phyloP scores from a whole-genome alignment of 169 alveolate species.

The Cyclospora cayetanensis region DNA sequence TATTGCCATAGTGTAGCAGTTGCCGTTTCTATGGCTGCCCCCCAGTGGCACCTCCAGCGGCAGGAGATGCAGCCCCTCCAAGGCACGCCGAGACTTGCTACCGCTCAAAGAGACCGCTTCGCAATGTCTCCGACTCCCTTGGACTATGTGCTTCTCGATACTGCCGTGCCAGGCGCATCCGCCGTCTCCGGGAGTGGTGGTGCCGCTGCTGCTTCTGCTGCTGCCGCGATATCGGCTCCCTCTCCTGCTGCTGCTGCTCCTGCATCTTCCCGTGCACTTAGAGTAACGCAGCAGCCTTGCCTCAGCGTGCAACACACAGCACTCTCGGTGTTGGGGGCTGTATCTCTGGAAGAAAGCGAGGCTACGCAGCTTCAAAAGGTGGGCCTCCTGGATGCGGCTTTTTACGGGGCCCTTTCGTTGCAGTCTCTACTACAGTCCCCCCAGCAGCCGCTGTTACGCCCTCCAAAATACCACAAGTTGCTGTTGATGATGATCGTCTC shows the following conservation, averaged over 20 bases:
- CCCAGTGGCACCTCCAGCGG: conserved; percentile 2
- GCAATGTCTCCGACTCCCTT: background rate
- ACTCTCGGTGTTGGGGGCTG: conserved; percentile 9
- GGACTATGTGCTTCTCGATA: background rate
- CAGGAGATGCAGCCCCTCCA: background rate
- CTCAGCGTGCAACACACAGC: conserved; percentile 6
- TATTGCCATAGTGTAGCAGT: conserved; percentile 63
- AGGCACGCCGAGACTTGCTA: background rate
- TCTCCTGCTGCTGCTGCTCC: conserved; percentile 1
- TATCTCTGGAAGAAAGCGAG: conserved; percentile 26
- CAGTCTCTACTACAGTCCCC: conserved; percentile 23
- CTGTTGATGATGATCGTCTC: conserved; percentile 33
- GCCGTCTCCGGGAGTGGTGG: no score
- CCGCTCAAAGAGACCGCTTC: background rate
- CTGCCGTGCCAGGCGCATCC: no score
- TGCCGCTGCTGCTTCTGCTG: conserved; percentile 3
- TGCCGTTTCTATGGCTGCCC: conserved; percentile 19
- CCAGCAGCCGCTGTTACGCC: background rate
- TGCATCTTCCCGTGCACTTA: background rate
- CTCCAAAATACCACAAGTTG: conserved; percentile 42
- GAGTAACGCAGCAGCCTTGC: conserved; percentile 19
- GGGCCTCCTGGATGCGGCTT: conserved; percentile 15
- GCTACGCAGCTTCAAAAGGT: background rate
- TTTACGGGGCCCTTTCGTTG: conserved; percentile 31
- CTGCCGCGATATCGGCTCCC: background rate